Conservation (phyloP, 768 basidiomycete genomes). For the Auricularia sp. region DNA sequence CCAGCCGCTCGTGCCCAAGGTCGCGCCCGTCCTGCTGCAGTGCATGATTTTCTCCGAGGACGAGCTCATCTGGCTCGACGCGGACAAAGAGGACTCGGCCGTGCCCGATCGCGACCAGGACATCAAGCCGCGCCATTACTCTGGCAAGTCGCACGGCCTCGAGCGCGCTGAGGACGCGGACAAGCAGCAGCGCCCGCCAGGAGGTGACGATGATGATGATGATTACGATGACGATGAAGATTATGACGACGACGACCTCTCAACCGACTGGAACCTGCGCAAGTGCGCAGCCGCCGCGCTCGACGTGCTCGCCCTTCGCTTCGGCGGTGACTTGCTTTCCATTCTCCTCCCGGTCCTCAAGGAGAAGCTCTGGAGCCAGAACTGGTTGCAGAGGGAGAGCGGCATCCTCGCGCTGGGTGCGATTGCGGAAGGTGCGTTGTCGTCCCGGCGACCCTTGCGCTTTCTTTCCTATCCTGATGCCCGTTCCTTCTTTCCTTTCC, state of each 20-base stretch:
- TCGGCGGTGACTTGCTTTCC: conserved; percentile 79
- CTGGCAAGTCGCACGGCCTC: conserved; percentile 71
- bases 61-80: conserved; percentile 90
- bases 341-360: conserved; percentile 84
- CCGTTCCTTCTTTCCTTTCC: background rate
- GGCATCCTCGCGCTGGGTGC: conserved; percentile 93
- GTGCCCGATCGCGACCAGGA: conserved; percentile 92
- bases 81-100: conserved; percentile 62
- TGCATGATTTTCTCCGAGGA: conserved; percentile 97
- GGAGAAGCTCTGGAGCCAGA: conserved; percentile 82
- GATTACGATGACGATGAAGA: conserved; percentile 82
- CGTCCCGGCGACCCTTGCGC: background rate
- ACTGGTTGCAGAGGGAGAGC: conserved; percentile 93
- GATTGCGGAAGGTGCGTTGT: conserved; percentile 83
- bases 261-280: conserved; percentile 96
- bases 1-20: conserved; percentile 78
- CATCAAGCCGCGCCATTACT: conserved; percentile 93
- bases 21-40: conserved; percentile 89
- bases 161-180: conserved; percentile 53
- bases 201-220: conserved; percentile 77
- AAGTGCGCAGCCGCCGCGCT: conserved; percentile 97
- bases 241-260: conserved; percentile 92
- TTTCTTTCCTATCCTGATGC: background rate
- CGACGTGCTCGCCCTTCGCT: conserved; percentile 91
- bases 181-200: conserved; percentile 39